phyloP scores from a whole-genome alignment of 2,329 filamentous ascomycete genomes.

The Colletotrichum lindemuthianum region DNA sequence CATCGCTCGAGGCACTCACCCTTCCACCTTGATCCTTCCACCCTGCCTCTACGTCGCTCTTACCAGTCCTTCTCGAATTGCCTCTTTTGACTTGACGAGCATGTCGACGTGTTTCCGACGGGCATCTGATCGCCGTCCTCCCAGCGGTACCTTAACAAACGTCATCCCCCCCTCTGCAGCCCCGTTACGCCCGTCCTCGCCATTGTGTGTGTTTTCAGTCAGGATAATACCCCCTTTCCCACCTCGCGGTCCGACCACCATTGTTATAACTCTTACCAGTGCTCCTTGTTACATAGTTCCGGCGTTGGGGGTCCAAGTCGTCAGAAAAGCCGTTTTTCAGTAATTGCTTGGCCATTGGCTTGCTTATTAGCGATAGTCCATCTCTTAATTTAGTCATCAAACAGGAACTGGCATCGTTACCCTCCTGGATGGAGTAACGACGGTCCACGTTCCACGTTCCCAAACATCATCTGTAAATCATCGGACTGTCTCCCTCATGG shows the following conservation, averaged over 20 bases:
- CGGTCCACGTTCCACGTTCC: not conserved
- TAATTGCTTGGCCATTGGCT: not conserved
- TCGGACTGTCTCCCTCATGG: not conserved
- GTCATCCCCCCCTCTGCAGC: too few relatives aligned
- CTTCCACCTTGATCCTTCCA: not conserved
- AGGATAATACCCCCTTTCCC: slow-evolving; percentile 35
- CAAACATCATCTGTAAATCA: not conserved
- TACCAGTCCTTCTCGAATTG: too few relatives aligned
- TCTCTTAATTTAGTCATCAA: not conserved
- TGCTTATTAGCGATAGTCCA: not conserved
- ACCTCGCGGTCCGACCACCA: slow-evolving; percentile 3
- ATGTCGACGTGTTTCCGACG: too few relatives aligned
- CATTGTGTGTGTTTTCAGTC: slow-evolving; percentile 26
- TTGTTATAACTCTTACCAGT: too few relatives aligned
- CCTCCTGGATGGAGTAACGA: not conserved
- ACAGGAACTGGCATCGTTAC: not conserved
- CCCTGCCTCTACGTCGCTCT: too few relatives aligned
- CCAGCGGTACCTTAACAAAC: too few relatives aligned
- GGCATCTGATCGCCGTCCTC: too few relatives aligned
- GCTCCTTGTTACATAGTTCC: too few relatives aligned
- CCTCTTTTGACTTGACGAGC: too few relatives aligned
- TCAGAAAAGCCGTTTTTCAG: not conserved
- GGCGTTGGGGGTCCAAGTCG: slow-evolving; percentile 11
- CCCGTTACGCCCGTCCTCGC: not conserved
- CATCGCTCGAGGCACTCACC: slow-evolving; percentile 12